These are phyloP conservation scores for Phytophthora pinifolia DNA, from an alignment of 352 stramenopile genomes.

Conservation along the genomic window DNA sequence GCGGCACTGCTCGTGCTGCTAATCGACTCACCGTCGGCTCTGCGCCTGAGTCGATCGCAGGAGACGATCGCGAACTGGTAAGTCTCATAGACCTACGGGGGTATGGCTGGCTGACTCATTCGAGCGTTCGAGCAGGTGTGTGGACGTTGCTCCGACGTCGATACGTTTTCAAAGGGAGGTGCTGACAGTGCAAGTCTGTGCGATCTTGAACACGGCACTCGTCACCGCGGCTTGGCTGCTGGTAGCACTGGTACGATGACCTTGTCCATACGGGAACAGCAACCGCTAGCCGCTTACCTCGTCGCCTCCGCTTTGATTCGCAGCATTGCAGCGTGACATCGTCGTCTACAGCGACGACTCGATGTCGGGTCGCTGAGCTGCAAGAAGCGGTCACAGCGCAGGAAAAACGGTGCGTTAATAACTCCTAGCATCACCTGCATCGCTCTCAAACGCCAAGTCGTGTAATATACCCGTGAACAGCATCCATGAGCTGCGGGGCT, in stretches of 20 bases:
- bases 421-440: neutral
- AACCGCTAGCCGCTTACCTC: neutral
- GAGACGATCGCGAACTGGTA: constrained; percentile 43
- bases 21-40: constrained; percentile 42
- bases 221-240: constrained; percentile 53
- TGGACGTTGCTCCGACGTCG: constrained; percentile 22
- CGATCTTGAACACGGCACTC: constrained; percentile 42
- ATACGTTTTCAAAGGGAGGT: constrained; percentile 24
- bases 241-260: constrained; percentile 44
- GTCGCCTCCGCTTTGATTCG: neutral
- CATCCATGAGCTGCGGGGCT: constrained; percentile 44
- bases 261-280: neutral
- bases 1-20: constrained; percentile 40
- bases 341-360: constrained; percentile 12
- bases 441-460: neutral
- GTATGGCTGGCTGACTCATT: neutral
- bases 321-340: constrained; percentile 31
- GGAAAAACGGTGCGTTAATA: constrained; percentile 18
- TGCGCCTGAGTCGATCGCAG: constrained; percentile 43
- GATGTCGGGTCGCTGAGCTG: constrained; percentile 15
- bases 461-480: constrained; percentile 19
- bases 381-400: constrained; percentile 21
- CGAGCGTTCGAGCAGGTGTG: constrained; percentile 21
- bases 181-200: constrained; percentile 30
- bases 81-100: neutral